Evolutionary conservation across 208 protist genomes (phyloP).

Genomic region (Dictyostelium gargantuum): DNA sequence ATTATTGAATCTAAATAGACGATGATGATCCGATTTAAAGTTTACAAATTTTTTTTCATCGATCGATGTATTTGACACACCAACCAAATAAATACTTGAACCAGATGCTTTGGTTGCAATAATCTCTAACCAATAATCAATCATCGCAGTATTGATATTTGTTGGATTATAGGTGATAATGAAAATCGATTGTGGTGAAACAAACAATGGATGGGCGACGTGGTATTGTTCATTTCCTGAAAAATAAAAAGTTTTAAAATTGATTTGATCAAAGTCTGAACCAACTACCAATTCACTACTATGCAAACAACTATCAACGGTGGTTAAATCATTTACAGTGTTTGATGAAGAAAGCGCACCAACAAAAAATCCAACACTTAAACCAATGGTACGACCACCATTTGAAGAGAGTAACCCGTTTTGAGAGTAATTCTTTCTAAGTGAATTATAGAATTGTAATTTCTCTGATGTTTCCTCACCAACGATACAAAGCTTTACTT

Average conservation of each 20-base stretch:
- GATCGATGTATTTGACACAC: background rate
- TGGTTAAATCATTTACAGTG: background rate
- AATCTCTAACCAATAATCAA: constrained; percentile 54
- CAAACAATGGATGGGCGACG: constrained; percentile 6
- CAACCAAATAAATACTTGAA: background rate
- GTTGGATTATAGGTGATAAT: background rate
- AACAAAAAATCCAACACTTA: background rate
- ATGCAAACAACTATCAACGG: background rate
- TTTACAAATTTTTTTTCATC: constrained; percentile 35
- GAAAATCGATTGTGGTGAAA: constrained; percentile 42
- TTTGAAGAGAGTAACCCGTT: background rate
- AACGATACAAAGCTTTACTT: constrained; percentile 54
- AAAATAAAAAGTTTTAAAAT: constrained; percentile 36
- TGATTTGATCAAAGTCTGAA: background rate
- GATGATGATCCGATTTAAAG: background rate
- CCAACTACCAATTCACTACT: background rate
- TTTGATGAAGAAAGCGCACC: background rate
- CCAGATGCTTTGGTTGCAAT: constrained; percentile 26
- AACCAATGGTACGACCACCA: no score
- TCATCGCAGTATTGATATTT: background rate
- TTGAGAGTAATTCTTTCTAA: constrained; percentile 1
- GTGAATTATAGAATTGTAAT: background rate
- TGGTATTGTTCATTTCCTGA: background rate
- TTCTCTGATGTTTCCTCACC: constrained; percentile 39
- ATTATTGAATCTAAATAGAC: constrained; percentile 9